Percentiles rank a stretch among this genome's conserved stretches.
phyloP scores from a whole-genome alignment of 225 moss, liverwort and hornwort genomes.

The Bryoerythrophyllum caledonicum region DNA sequence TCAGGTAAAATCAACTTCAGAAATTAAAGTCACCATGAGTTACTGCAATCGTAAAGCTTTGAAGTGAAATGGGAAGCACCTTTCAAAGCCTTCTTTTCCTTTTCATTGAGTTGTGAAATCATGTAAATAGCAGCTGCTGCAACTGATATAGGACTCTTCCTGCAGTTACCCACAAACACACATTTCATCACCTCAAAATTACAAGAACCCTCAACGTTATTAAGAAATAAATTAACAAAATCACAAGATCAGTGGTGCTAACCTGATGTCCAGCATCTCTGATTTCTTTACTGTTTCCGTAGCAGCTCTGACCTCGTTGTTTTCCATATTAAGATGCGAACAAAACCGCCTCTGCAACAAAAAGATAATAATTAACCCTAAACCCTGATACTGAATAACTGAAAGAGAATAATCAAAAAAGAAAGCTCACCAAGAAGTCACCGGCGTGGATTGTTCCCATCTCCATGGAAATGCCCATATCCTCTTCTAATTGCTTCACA shows the following conservation, averaged over 20 bases:
- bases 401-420: not conserved
- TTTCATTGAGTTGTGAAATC: conserved; percentile 71
- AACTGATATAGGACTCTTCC: conserved; percentile 76
- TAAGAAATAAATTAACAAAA: too few relatives aligned
- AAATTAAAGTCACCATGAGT: not conserved
- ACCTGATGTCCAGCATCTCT: conserved; percentile 79
- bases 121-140: conserved; percentile 81
- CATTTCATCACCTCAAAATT: not conserved
- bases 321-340: conserved; percentile 77
- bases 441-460: conserved; percentile 85
- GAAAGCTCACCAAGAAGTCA: conserved; percentile 64
- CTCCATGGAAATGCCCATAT: conserved; percentile 84
- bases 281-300: conserved; percentile 75
- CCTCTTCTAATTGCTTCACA: conserved; percentile 82
- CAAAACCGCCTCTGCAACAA: conserved; percentile 75
- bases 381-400: not conserved
- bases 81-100: conserved; percentile 72
- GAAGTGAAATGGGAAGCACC: conserved; percentile 27
- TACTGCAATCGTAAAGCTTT: not conserved
- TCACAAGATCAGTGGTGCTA: not conserved
- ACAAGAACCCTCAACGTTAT: not conserved
- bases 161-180: conserved; percentile 27
- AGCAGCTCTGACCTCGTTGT: conserved; percentile 72
- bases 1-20: conserved; percentile 2
- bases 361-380: not conserved